Percentiles rank a stretch among this genome's conserved stretches.
Conservation (phyloP, 2,329 filamentous ascomycete species). For the Cadophora sp. region DNA sequence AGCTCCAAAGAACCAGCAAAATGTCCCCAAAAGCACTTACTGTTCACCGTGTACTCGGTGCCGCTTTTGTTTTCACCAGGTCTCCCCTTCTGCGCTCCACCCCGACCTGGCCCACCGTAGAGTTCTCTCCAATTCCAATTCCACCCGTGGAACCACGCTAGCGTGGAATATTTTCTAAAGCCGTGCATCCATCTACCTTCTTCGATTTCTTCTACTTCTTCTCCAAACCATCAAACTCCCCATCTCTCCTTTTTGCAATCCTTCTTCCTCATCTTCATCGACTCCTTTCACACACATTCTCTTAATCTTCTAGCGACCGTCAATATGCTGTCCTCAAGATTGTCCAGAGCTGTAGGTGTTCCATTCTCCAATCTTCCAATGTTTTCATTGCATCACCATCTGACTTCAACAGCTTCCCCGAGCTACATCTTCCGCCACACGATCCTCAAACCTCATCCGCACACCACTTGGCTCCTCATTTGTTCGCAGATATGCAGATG, state of each 20-base stretch:
- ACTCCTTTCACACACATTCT: conserved; percentile 3
- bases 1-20: too few species aligned
- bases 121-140: neutral
- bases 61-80: neutral
- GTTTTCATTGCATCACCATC: conserved; percentile 39
- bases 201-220: neutral
- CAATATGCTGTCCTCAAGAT: conserved; percentile 76
- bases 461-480: conserved; percentile 76
- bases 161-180: neutral
- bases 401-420: conserved; percentile 70
- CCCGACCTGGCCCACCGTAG: neutral
- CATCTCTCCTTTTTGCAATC: conserved; percentile 21
- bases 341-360: conserved; percentile 75
- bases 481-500: conserved; percentile 79
- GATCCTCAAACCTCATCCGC: conserved; percentile 70
- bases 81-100: neutral
- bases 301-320: conserved; percentile 35
- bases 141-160: neutral
- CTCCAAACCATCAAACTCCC: conserved; percentile 1
- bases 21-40: too few species aligned
- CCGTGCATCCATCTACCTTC: neutral
- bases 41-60: neutral
- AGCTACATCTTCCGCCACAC: conserved; percentile 71
- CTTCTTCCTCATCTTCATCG: conserved; percentile 16
- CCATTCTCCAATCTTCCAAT: conserved; percentile 9